Evolutionary conservation across 2,329 filamentous ascomycete species (phyloP), one percentile per base, ranked within the genome.

Genomic region (Ascochyta lentis): DNA sequence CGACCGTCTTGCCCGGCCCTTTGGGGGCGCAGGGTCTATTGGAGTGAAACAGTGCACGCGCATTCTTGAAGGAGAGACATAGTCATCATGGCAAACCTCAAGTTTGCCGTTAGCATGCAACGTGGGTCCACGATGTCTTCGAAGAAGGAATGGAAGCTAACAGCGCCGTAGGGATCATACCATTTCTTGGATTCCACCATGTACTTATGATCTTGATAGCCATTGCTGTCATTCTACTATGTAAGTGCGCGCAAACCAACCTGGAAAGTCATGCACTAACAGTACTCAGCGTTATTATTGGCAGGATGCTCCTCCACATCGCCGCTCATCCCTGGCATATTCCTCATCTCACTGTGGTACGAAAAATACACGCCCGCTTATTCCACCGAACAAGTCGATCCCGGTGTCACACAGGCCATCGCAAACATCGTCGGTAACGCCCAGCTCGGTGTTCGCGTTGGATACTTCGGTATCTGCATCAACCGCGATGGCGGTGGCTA

Each of bases 281-380:
- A 19, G 10, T 35, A 3, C 31, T 8, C 69, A 97, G 93, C 95
- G 68, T 86, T 99, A 62, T 81, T 99, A 69, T 83, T 99, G 65
- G 94, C 95, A 71, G 95, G 95, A 69, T 99, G 95, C 79, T 98
- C 95, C 4, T 98, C 94, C 9, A 96, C 94, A 37, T 97, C 94
- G 47, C 95, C 94, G 2, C 82, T 96, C 51, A 97, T 99, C 68
- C 95, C 95, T 24, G 88, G 89, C 73, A 98, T 99, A 78, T 99
- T 97, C 84, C 87, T 99, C 66, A 91, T 99, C 64, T 96, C 93
- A n/a, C 86, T 99, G 70, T 98, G 96, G 85, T 99, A 97, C 81
- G 82, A 96, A 75, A 83, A 85, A 60, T 97, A 97, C 79, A 86
- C 88, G 19, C 91, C 95, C 3, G 81, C 85, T 26, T 94, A 94